Evolutionary conservation across 108 stramenopile species (phyloP).

Genomic region (Asterionellopsis glacialis): DNA sequence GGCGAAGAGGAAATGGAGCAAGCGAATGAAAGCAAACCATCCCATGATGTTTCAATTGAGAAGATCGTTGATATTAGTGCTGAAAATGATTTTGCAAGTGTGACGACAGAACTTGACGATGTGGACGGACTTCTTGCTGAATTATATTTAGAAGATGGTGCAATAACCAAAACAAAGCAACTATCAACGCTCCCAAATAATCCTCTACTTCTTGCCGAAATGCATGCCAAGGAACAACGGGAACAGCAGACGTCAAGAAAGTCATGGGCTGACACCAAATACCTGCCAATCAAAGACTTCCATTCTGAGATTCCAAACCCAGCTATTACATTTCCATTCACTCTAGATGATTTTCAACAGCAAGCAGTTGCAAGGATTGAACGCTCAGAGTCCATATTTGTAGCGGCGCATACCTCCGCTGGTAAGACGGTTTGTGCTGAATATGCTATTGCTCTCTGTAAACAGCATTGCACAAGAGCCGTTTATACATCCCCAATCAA

Average conservation of each 20-base stretch:
- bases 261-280: constrained; percentile 77
- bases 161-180: constrained; percentile 14
- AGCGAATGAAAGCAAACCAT: constrained; percentile 8
- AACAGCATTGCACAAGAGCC: constrained; percentile 66
- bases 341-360: constrained; percentile 90
- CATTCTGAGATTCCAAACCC: constrained; percentile 64
- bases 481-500: constrained; percentile 95
- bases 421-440: constrained; percentile 94
- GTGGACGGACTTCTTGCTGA: constrained; percentile 61
- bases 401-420: constrained; percentile 92
- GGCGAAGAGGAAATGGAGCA: constrained; percentile 21
- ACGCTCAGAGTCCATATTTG: constrained; percentile 81
- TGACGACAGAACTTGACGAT: constrained; percentile 7
- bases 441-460: constrained; percentile 84
- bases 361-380: constrained; percentile 85
- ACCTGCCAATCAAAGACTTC: constrained; percentile 60
- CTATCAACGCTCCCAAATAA: constrained; percentile 21
- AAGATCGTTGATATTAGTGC: not conserved
- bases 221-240: constrained; percentile 17
- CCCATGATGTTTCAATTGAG: not conserved
- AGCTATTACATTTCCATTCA: constrained; percentile 63
- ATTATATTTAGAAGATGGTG: constrained; percentile 22
- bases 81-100: not conserved
- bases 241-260: constrained; percentile 47
- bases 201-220: constrained; percentile 32